Evolutionary conservation across 2,329 filamentous ascomycete species (phyloP), one percentile per base, ranked within the genome.

Genomic region (Gaeumannomyces sp.): DNA sequence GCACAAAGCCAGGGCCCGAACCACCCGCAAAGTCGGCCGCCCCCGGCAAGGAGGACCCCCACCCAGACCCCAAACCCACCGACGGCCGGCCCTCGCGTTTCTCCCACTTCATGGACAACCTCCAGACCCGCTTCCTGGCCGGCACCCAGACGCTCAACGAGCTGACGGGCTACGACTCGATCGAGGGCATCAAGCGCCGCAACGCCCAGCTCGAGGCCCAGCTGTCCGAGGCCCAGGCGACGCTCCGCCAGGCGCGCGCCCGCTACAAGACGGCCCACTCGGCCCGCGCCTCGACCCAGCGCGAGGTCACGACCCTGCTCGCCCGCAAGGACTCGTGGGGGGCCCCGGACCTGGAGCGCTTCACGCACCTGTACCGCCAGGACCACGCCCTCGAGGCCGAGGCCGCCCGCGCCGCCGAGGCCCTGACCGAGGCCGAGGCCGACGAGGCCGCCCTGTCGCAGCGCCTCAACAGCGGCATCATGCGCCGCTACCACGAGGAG

Each of bases 401-500:
- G 38, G 94, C 98, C 45, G 80, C 83, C 31, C 82, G 85, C 65
- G 88, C 92, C 2, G 89, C 91, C 69, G 87, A 90, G 66, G 82
- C 84, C 19, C 83, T 98, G 31, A 87, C 87, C 22, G 83, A 87
- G 66, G 88, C 92, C 2, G 95, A 99, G 79, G 84, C 85, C 59
- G 86, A 91, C 38, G 87, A 96, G 67, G 91, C 97, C 77, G 88
- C 90, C 67, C 85, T 93, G 0, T 85, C 88, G 64, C 85, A 88
- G 63, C 85, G 88, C 71, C 80, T 99, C 64, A 94, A 90, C 73
- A 88, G 89, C 67, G 88, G 89, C 62, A 97, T 98, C 71, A 81
- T 97, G 63, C 90, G 90, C 67, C 87, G 96, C 67, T 99, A 99
- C 77, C 95, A 99, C 76, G 95, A 99, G 78, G 95, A 99, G 80